Evolutionary conservation across 257 asterid species (phyloP).

Genomic region (Ligustrum vulgare): DNA sequence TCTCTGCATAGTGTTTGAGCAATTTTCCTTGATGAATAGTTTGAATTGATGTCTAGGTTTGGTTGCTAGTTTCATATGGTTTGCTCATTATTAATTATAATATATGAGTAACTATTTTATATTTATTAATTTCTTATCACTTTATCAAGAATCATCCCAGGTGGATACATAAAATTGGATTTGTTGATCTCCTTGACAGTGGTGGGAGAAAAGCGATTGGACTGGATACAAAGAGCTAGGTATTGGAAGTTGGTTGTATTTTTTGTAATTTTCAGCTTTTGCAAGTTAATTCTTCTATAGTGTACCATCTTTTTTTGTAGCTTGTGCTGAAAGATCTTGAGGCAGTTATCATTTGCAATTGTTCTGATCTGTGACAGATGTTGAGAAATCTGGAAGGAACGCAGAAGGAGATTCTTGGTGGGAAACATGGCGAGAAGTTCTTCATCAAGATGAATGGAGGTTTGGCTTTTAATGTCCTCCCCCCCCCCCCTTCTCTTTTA

Average conservation of each 20-base stretch:
- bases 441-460: conserved; percentile 99
- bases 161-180: conserved; percentile 95
- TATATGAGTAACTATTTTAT: not conserved
- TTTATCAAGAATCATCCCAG: conserved; percentile 82
- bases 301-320: not conserved
- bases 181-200: conserved; percentile 98
- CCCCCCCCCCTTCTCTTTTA: not conserved
- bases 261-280: conserved; percentile 15
- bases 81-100: not conserved
- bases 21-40: conserved; percentile 4
- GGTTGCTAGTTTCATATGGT: not conserved
- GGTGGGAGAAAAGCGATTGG: conserved; percentile 99
- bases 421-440: conserved; percentile 99
- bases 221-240: conserved; percentile 99
- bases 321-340: not conserved
- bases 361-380: conserved; percentile 50
- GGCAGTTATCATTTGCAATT: conserved; percentile 16
- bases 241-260: conserved; percentile 28
- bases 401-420: conserved; percentile 98
- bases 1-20: not conserved
- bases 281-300: not conserved
- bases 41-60: conserved; percentile 12
- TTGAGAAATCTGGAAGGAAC: conserved; percentile 95
- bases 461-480: conserved; percentile 24
- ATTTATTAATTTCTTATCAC: conserved; percentile 49